Evolutionary conservation across 306 rosid genomes (phyloP).

Genomic region (Dicorynia guianensis): DNA sequence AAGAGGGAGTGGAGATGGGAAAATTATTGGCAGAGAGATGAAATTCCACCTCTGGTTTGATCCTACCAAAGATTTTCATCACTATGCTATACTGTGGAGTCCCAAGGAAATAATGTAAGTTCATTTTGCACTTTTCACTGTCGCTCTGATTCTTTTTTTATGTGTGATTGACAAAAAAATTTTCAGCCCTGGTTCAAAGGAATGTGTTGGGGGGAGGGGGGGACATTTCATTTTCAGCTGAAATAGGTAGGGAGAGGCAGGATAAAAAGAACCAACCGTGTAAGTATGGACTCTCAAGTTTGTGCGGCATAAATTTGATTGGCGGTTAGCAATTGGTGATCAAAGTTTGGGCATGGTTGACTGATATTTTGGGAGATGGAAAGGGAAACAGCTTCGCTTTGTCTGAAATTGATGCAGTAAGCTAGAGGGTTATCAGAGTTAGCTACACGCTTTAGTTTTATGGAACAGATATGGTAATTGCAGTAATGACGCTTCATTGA

Average conservation of each 20-base stretch:
- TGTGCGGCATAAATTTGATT: slow-evolving; percentile 34
- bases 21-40: slow-evolving; percentile 92
- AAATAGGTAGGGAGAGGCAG: slow-evolving; percentile 21
- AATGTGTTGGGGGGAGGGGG: neutral
- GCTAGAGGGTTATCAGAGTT: neutral
- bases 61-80: slow-evolving; percentile 82
- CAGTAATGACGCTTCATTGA: too few species aligned
- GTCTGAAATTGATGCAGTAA: slow-evolving; percentile 28
- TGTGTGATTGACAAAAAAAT: neutral
- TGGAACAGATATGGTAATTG: too few species aligned
- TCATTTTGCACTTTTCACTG: neutral
- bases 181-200: slow-evolving; percentile 19
- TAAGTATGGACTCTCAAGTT: slow-evolving; percentile 3
- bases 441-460: too few species aligned
- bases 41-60: slow-evolving; percentile 97
- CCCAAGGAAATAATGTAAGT: slow-evolving; percentile 90
- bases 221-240: slow-evolving; percentile 30
- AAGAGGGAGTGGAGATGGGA: slow-evolving; percentile 95
- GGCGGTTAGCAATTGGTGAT: slow-evolving; percentile 10
- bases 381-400: slow-evolving; percentile 25
- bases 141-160: neutral
- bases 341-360: slow-evolving; percentile 15
- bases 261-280: slow-evolving; percentile 14
- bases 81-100: slow-evolving; percentile 89
- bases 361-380: slow-evolving; percentile 30